Base-by-base conservation (phyloP, 2,329 filamentous ascomycete genomes). In the Aspergillus costaricaensis region DNA sequence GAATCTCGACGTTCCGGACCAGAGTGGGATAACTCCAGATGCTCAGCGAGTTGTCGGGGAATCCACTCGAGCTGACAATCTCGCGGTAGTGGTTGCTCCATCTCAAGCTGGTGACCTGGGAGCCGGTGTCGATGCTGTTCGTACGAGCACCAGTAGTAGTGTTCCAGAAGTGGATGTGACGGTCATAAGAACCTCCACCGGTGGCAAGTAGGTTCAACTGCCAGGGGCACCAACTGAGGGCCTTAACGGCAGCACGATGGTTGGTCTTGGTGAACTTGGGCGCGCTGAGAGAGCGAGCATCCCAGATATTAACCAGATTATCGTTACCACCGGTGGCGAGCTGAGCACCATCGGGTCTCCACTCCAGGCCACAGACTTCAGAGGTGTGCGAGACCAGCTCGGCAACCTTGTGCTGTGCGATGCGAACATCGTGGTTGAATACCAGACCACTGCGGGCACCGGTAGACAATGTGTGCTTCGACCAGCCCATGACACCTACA, bases 121-220 rank as follows among this genome's bases (percentile, higher is more conserved):
- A 96, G 62, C 95, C 95, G 43, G 95, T 98, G 77, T 98, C 93
- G 78, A 99, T 98, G 85, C 92, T 96, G 88, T 99, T 99, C 81
- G 96, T 93, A 70, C 95, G 91, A 56, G 95, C 94, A 62, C 95
- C 95, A 4, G 94, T 96, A 21, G 95, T 98, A 50, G 93, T 96
- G 85, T 99, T 99, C 95, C 95, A 99, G 86, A 99, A 99, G 83
- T 99, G 95, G 78, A 99, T 99, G 80, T 97, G 91, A 69, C 92
- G 91, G 77, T 99, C 95, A 78, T 97, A 96, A 47, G 92, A 96
- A 68, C 95, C 95, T 73, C 95, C 95, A 59, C 95, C 95, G 47
- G 95, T 98, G 60, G 95, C 95, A 51, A 99, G 89, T 53, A 98
- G 88, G 84, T 97, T 98, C 79, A 91, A 88, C 82, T 96, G 95